These are phyloP conservation scores for Halocafeteria seosinensis DNA, from an alignment of 108 stramenopile genomes.

Conservation along the genomic window DNA sequence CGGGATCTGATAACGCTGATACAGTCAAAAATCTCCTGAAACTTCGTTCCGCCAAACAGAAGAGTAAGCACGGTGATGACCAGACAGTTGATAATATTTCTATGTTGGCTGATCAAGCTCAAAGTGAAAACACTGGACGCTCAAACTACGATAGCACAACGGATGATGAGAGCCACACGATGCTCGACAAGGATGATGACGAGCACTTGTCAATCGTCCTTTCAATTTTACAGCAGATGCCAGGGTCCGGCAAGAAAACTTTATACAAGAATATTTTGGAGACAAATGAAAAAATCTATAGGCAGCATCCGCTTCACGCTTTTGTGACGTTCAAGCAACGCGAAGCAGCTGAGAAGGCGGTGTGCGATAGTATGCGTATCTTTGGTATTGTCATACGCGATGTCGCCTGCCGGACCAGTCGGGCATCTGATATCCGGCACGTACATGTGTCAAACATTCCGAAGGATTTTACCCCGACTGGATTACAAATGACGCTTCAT, in stretches of 20 bases:
- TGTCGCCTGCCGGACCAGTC: background rate
- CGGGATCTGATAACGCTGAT: background rate
- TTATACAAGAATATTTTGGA: background rate
- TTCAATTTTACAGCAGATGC: background rate
- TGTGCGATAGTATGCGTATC: background rate
- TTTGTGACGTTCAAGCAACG: background rate
- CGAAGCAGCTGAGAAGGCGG: background rate
- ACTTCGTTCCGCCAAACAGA: no score
- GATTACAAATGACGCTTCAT: no score
- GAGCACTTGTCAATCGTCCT: background rate
- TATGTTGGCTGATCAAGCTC: background rate
- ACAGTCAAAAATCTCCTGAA: background rate
- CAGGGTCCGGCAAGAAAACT: background rate
- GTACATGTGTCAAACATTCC: background rate
- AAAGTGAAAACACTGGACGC: background rate
- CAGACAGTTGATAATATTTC: no score
- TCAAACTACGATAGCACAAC: no score
- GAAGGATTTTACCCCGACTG: background rate
- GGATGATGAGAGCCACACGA: no score
- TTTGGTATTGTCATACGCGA: background rate
- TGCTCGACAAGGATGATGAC: no score
- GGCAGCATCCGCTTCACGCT: background rate
- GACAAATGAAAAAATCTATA: background rate
- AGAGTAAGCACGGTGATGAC: no score
- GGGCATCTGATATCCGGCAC: background rate